These are phyloP conservation scores for Solioccasus polychromus DNA, from an alignment of 768 basidiomycete species.

Conservation along the genomic window DNA sequence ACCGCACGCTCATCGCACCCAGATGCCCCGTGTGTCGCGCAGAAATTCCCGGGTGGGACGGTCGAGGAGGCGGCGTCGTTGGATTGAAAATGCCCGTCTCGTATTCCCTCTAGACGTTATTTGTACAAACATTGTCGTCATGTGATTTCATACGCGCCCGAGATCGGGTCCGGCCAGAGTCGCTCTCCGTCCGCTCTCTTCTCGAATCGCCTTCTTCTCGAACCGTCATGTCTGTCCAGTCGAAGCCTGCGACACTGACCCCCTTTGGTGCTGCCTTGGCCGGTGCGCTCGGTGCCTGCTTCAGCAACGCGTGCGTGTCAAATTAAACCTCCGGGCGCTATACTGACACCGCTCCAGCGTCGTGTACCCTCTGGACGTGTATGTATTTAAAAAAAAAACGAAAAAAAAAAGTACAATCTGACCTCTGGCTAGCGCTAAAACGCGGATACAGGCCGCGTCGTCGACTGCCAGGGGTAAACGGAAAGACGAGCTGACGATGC, in stretches of 20 bases:
- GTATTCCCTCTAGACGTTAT: slow-evolving; percentile 23
- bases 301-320: slow-evolving; percentile 81
- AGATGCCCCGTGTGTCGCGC: slow-evolving; percentile 75
- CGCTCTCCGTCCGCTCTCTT: not conserved
- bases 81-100: slow-evolving; percentile 46
- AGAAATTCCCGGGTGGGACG: slow-evolving; percentile 66
- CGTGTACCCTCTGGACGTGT: slow-evolving; percentile 96
- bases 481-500: slow-evolving; percentile 51
- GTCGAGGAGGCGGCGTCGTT: slow-evolving; percentile 63
- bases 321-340: not conserved
- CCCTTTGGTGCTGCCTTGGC: slow-evolving; percentile 88
- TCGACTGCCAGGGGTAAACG: slow-evolving; percentile 51
- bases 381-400: no score
- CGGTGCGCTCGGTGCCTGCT: slow-evolving; percentile 91
- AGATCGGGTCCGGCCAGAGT: not conserved
- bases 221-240: slow-evolving; percentile 35
- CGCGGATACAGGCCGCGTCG: slow-evolving; percentile 84
- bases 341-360: slow-evolving; percentile 44
- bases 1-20: not conserved
- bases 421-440: slow-evolving; percentile 69
- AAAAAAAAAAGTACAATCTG: no score
- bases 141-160: slow-evolving; percentile 6
- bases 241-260: slow-evolving; percentile 62
- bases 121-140: not conserved
- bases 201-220: not conserved